Evolutionary conservation across 306 rosid species (phyloP).

Genomic region (Pterocarpus santalinus): DNA sequence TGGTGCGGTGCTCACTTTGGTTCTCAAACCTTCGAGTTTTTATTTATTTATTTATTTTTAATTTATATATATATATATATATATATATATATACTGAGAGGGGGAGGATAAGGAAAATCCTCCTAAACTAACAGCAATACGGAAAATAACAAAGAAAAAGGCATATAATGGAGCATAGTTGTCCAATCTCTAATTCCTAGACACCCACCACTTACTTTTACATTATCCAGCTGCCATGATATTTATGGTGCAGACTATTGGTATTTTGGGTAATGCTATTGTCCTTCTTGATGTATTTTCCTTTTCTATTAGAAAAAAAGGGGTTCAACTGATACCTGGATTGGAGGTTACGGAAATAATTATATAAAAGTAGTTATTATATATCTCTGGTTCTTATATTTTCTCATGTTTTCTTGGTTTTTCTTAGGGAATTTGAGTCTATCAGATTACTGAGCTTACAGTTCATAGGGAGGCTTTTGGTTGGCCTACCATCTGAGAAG

Average conservation of each 20-base stretch:
- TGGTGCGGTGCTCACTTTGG: neutral
- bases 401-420: conserved; percentile 35
- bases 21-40: neutral
- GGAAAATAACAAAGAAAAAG: neutral
- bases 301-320: neutral
- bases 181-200: neutral
- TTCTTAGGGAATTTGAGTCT: conserved; percentile 80
- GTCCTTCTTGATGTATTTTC: neutral
- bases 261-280: neutral
- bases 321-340: neutral
- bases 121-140: neutral
- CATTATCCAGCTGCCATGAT: neutral
- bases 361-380: conserved; percentile 21
- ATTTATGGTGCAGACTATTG: neutral
- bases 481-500: conserved; percentile 90
- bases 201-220: neutral
- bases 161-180: neutral
- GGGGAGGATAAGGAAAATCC: neutral
- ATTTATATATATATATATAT: neutral
- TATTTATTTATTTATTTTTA: too few species aligned
- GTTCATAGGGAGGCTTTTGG: conserved; percentile 93
- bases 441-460: conserved; percentile 93
- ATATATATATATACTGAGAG: neutral
- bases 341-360: conserved; percentile 23
- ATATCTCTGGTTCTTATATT: conserved; percentile 36